Evolutionary conservation across 108 stramenopile genomes (phyloP).

Genomic region (Cyclotella cryptica): DNA sequence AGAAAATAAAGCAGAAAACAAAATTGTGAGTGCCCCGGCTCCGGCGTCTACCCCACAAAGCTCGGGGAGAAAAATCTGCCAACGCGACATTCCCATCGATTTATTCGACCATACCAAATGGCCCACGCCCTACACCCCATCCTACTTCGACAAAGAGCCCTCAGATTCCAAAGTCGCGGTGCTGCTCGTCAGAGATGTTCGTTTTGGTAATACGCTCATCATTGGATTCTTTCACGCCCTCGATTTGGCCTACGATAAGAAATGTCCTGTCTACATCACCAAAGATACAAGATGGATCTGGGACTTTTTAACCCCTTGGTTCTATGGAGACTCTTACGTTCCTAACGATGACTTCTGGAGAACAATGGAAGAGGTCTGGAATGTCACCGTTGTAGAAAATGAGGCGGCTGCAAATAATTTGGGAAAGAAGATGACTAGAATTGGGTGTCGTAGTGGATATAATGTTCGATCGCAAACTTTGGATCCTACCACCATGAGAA

Average conservation of each 20-base stretch:
- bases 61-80: conserved; percentile 5
- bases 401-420: background rate
- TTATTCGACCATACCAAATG: background rate
- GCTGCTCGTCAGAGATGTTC: background rate
- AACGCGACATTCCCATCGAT: background rate
- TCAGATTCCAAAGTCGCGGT: background rate
- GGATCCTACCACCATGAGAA: background rate
- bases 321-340: background rate
- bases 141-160: conserved; percentile 4
- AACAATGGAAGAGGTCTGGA: background rate
- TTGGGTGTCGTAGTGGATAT: background rate
- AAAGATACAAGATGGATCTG: conserved; percentile 15
- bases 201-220: conserved; percentile 9
- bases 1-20: too few species aligned
- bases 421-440: background rate
- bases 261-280: background rate
- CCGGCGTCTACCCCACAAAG: too few species aligned
- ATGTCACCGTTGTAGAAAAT: background rate
- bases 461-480: background rate
- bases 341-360: conserved; percentile 2
- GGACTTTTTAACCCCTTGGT: background rate
- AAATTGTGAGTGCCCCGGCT: too few species aligned
- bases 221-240: conserved; percentile 9
- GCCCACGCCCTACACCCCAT: conserved; percentile 5
- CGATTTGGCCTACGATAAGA: conserved; percentile 10